Percentiles rank a stretch among this genome's conserved stretches.
phyloP scores from a whole-genome alignment of 2,329 filamentous ascomycete species.

The Hypoxylon sp. region DNA sequence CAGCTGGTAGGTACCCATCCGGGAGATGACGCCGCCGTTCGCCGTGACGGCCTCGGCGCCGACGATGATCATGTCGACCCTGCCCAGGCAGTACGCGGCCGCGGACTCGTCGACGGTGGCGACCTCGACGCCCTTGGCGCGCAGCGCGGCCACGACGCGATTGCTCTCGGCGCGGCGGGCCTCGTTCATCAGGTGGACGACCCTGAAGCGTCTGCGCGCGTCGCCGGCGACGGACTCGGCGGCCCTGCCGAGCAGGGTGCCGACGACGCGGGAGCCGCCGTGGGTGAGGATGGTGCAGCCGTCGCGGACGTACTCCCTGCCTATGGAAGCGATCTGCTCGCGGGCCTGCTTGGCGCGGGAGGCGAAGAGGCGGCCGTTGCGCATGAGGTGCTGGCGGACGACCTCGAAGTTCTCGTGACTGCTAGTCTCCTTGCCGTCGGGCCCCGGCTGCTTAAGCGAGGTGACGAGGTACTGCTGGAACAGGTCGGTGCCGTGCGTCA shows the following conservation, averaged over 20 bases:
- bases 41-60: constrained; percentile 89
- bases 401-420: constrained; percentile 75
- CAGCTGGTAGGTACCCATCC: constrained; percentile 87
- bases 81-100: constrained; percentile 79
- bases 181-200: constrained; percentile 78
- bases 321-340: constrained; percentile 82
- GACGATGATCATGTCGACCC: constrained; percentile 73
- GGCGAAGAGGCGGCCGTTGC: constrained; percentile 87
- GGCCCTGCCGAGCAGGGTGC: constrained; percentile 77
- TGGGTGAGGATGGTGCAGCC: constrained; percentile 87
- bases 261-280: constrained; percentile 85
- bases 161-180: constrained; percentile 68
- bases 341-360: constrained; percentile 85
- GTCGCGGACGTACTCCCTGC: constrained; percentile 74
- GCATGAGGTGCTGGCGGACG: constrained; percentile 82
- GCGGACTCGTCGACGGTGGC: constrained; percentile 80
- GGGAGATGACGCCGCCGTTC: constrained; percentile 90
- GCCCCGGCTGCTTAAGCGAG: constrained; percentile 66
- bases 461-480: constrained; percentile 94
- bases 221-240: constrained; percentile 67
- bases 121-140: constrained; percentile 80
- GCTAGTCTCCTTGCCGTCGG: constrained; percentile 42
- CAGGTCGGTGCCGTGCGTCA: constrained; percentile 92
- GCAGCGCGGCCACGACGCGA: constrained; percentile 74
- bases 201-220: constrained; percentile 72